phyloP scores from a whole-genome alignment of 208 protist species.

The Crithidia bombi region DNA sequence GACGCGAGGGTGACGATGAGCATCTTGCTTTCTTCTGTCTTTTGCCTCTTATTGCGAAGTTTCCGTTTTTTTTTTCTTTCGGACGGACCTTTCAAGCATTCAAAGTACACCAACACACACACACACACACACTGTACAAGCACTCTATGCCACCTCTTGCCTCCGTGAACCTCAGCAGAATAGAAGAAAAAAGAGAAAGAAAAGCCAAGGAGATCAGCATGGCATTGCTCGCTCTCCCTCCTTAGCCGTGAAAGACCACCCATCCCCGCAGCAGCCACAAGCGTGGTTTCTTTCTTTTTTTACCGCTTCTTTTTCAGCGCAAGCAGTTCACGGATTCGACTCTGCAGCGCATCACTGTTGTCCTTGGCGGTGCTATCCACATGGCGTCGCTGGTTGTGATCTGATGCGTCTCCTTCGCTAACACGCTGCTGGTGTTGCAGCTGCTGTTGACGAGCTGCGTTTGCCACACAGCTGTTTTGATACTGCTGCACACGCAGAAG shows the following conservation, averaged over 20 bases:
- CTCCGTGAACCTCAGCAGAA: background rate
- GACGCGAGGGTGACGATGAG: no score
- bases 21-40: no score
- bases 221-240: background rate
- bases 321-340: constrained; percentile 45
- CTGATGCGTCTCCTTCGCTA: background rate
- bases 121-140: no score
- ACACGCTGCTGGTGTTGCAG: constrained; percentile 25
- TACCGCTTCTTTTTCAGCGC: constrained; percentile 37
- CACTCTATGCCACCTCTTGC: no score
- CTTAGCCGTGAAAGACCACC: no score
- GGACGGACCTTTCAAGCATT: no score
- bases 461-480: constrained; percentile 70
- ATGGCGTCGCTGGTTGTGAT: background rate
- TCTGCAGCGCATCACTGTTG: constrained; percentile 37
- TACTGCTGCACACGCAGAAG: constrained; percentile 57
- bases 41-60: no score
- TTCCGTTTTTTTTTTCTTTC: no score
- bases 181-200: constrained; percentile 10
- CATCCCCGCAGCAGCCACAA: no score
- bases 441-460: constrained; percentile 51
- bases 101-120: no score
- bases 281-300: background rate
- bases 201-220: constrained; percentile 4
- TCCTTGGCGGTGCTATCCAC: background rate